Percentiles rank a stretch among this genome's conserved stretches.
Conservation (phyloP, 1,284 basidiomycete genomes). For the Kalmanozyma brasiliensis region DNA sequence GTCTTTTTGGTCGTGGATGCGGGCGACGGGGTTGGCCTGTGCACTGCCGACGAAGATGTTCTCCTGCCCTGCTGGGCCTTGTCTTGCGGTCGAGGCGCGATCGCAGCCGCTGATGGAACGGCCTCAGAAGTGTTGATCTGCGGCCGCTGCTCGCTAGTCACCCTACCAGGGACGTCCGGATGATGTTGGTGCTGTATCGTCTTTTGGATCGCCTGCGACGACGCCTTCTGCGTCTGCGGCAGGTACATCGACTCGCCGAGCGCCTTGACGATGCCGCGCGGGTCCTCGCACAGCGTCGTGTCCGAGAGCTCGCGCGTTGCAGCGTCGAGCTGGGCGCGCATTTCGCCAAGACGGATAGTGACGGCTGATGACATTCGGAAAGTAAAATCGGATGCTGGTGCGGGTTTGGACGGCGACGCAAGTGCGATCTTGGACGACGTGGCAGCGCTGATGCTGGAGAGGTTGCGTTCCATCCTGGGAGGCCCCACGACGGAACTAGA, state of each 20-base stretch:
- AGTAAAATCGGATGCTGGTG: constrained; percentile 17
- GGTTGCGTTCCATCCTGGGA: not conserved
- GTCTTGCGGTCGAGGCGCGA: not conserved
- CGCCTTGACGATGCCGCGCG: constrained; percentile 3
- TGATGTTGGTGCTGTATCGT: no score
- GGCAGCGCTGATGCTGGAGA: not conserved
- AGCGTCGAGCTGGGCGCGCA: constrained; percentile 34
- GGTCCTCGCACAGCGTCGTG: not conserved
- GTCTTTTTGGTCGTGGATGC: not conserved
- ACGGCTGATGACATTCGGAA: constrained; percentile 41
- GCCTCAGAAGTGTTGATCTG: no score
- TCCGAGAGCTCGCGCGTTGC: constrained; percentile 21
- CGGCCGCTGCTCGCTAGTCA: no score
- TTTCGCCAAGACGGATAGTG: constrained; percentile 66
- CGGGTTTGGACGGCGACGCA: not conserved
- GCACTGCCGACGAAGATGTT: no score
- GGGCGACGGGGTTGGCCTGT: constrained; percentile 1
- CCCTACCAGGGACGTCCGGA: no score
- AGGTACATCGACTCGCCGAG: constrained; percentile 2
- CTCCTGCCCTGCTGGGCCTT: not conserved
- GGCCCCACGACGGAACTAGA: no score
- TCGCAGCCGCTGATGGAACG: not conserved
- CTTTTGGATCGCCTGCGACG: no score
- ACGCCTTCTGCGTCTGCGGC: not conserved
- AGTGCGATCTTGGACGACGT: not conserved